Evolutionary conservation across 257 asterid species (phyloP), one percentile per base, ranked within the genome.

Genomic region (Solanum ossicruentum): DNA sequence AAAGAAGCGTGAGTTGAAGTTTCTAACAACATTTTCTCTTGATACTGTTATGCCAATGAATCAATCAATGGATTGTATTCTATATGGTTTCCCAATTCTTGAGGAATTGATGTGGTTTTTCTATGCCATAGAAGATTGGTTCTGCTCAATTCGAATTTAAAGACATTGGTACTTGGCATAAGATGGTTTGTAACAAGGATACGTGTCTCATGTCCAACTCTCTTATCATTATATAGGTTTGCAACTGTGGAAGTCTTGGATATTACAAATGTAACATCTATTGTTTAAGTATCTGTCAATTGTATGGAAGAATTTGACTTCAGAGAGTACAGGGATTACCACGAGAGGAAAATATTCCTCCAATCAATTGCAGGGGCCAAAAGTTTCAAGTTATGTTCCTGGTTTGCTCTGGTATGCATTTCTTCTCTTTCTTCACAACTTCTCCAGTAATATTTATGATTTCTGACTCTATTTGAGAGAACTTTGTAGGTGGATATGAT

Each of bases 91-190:
- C 56, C 88, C 91, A 18, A 21, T 21, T 1, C 85, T 87, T 71
- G 90, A 87, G 84, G 85, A 87, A 43, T 77, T 89, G 26, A 80
- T 89, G 54, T 28, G 52, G 28, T 81, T 73, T 45, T 87, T 90
- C 84, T 78, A 61, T 58, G 83, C 70, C 71, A 63, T 60, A 17
- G 32, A 11, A 56, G 20, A 2, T 26, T 87, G 47, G 43, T 23
- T 45, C 84, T 86, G 55, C 10, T 15, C 11, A 87, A 61, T 52
- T 83, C 66, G 1, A 89, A 85, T 61, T 55, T 87, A 58, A 89
- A 81, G 80, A 87, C 63, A 71, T 7, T 84, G 75, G 26, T 63
- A 82, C 83, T 89, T 69, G 57, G 60, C 45, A 23, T 85, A 72
- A 63, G 52, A 32, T 4, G 21, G 28, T 61, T 17, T 17, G 43